These are phyloP conservation scores for Brettanomyces custersianus DNA, from an alignment of 805 yeast genomes.

Conservation along the genomic window DNA sequence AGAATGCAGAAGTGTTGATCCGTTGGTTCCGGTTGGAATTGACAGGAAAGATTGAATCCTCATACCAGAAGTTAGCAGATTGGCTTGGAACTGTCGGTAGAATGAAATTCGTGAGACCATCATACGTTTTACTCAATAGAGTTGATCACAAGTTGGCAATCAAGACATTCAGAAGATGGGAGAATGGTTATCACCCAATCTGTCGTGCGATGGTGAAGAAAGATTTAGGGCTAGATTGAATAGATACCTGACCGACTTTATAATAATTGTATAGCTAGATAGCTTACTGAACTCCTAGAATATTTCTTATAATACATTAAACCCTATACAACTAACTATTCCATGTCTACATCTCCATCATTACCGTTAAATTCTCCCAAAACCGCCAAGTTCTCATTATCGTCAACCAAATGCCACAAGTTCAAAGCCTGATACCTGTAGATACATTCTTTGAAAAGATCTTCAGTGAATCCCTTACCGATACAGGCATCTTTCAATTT, in stretches of 20 bases:
- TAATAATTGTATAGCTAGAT: too few species aligned
- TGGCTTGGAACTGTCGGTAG: slow-evolving; percentile 92
- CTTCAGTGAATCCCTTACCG: slow-evolving; percentile 76
- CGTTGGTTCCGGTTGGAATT: slow-evolving; percentile 69
- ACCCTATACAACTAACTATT: too few species aligned
- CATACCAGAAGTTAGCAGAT: slow-evolving; percentile 50
- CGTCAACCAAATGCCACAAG: slow-evolving; percentile 70
- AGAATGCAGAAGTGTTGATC: slow-evolving; percentile 74
- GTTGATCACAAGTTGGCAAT: slow-evolving; percentile 64
- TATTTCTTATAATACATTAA: too few species aligned
- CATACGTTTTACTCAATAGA: slow-evolving; percentile 53
- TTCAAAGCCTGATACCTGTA: slow-evolving; percentile 62
- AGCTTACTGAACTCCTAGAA: too few species aligned
- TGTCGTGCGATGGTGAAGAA: slow-evolving; percentile 76
- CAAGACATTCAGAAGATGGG: slow-evolving; percentile 50
- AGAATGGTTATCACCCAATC: slow-evolving; percentile 71
- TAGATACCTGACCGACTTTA: not conserved
- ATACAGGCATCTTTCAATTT: slow-evolving; percentile 55
- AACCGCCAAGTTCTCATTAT: slow-evolving; percentile 55
- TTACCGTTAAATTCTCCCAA: slow-evolving; percentile 16
- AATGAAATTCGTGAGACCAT: slow-evolving; percentile 91
- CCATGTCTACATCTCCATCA: slow-evolving; percentile 24
- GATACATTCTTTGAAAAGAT: slow-evolving; percentile 68
- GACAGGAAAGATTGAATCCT: slow-evolving; percentile 36
- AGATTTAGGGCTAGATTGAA: slow-evolving; percentile 45